phyloP scores from a whole-genome alignment of 1,139 yeast species.

The Spencermartinsiella ligniputridi region DNA sequence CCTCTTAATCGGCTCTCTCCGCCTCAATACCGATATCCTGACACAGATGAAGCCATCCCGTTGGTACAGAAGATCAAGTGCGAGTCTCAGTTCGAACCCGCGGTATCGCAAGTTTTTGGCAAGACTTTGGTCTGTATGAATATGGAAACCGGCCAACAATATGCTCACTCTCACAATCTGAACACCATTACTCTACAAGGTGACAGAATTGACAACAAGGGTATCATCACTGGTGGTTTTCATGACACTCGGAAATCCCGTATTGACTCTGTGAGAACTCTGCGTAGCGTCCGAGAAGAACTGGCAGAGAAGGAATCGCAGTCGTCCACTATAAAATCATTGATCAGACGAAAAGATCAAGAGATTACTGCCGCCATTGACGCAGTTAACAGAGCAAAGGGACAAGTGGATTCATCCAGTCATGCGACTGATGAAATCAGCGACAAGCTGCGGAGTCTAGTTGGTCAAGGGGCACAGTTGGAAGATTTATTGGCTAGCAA shows the following conservation, averaged over 20 bases:
- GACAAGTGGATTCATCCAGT: conserved; percentile 28
- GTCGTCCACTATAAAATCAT: conserved; percentile 36
- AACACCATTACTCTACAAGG: conserved; percentile 89
- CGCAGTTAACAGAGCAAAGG: conserved; percentile 43
- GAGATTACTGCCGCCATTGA: conserved; percentile 45
- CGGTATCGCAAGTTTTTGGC: conserved; percentile 77
- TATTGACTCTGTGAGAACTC: conserved; percentile 60
- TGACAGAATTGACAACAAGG: conserved; percentile 77
- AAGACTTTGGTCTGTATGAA: conserved; percentile 72
- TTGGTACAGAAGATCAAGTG: conserved; percentile 66
- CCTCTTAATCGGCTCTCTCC: conserved; percentile 72
- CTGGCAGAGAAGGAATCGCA: conserved; percentile 40
- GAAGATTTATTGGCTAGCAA: conserved; percentile 20
- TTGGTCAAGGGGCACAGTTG: conserved; percentile 19
- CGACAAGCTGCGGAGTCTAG: conserved; percentile 9
- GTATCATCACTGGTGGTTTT: conserved; percentile 87
- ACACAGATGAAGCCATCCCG: conserved; percentile 54
- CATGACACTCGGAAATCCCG: conserved; percentile 65
- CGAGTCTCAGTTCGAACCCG: conserved; percentile 48
- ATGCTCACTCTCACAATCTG: conserved; percentile 58
- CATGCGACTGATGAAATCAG: conserved; percentile 19
- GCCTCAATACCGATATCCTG: conserved; percentile 47
- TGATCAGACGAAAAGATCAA: conserved; percentile 40
- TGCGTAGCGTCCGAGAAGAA: conserved; percentile 50
- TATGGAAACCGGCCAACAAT: conserved; percentile 62